phyloP scores from a whole-genome alignment of 306 rosid species.

The Ziziphus jujuba region DNA sequence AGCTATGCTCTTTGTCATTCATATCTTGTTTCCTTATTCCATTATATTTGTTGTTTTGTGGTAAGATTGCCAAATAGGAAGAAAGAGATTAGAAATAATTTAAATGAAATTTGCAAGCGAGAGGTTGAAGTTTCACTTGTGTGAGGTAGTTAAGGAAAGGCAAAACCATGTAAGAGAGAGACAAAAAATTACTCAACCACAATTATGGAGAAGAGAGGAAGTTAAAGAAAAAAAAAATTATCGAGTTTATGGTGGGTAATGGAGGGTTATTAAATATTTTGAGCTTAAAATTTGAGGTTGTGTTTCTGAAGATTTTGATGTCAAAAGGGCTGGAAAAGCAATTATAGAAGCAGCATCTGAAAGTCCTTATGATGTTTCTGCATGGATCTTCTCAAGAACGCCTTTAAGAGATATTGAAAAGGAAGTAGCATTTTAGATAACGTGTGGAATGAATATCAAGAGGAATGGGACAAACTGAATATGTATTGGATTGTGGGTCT shows the following conservation, averaged over 20 bases:
- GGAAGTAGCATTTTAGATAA: constrained; percentile 40
- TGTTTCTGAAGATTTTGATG: constrained; percentile 46
- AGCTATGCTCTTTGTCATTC: not conserved
- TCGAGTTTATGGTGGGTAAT: not conserved
- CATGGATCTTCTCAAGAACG: constrained; percentile 10
- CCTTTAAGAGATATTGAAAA: constrained; percentile 6
- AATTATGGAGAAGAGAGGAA: constrained; percentile 18
- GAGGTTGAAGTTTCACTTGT: constrained; percentile 19
- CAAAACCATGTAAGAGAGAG: not conserved
- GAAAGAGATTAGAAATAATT: not conserved
- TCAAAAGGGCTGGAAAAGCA: constrained; percentile 21
- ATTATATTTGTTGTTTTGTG: not conserved
- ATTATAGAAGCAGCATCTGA: constrained; percentile 15
- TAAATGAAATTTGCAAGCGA: constrained; percentile 17
- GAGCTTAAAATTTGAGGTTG: constrained; percentile 36
- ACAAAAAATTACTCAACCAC: constrained; percentile 1
- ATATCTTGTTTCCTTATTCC: not conserved
- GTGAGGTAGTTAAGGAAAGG: constrained; percentile 1
- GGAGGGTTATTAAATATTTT: constrained; percentile 11
- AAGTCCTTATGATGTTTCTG: not conserved
- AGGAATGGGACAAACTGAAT: constrained; percentile 29
- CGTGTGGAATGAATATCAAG: constrained; percentile 39
- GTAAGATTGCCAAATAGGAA: constrained; percentile 6
- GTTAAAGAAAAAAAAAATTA: constrained; percentile 8
- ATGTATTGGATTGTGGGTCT: constrained; percentile 27